Evolutionary conservation across 129 eudicot genomes (phyloP), one percentile per base, ranked within the genome.

Genomic region (Saussurea involucrata): DNA sequence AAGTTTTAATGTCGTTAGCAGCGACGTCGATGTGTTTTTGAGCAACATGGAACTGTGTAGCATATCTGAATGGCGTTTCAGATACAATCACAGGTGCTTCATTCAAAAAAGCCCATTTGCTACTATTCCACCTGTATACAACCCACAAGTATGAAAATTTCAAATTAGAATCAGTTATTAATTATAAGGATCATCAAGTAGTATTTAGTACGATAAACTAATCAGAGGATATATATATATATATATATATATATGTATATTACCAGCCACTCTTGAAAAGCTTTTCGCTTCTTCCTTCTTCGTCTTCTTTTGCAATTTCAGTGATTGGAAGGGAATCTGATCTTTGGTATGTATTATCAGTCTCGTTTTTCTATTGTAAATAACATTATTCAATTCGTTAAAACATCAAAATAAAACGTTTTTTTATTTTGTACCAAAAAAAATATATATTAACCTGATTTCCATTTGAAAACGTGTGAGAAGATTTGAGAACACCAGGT

Each of bases 81-180:
- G 80, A 53, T 86, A 28, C 76, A 31, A 84, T 84, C 40, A 90
- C 98, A 0, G 98, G 98, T 20, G 93, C 92, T 75, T 92, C 96
- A 12, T 92, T 92, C 40, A 92, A 78, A 77, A 90, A 90, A 60
- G 98, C 98, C 78, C 86, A 92, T 63, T 80, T 90, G 73, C 90
- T 90, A 21, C 87, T 85, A 0, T 71, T 79, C 98, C 98, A 92
- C 98, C 98, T 90, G 69, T 76, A 89, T 11, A 49, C 5, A 21
- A 20, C 3, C 21, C 18, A 3, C 32, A 53, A 53, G n/a, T 53
- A 4, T 53, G 22, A 1, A 17, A 66, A 66, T 15, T n/a, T 27
- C 40, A 11, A 17, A 25, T 29, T 66, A 66, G 11, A 25, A 13
- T 20, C 2, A 0, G 2, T 3, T 8, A 17, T 25, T 25, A 8